Evolutionary conservation across 1,139 yeast genomes (phyloP).

Genomic region (Saccharomyces uvarum): DNA sequence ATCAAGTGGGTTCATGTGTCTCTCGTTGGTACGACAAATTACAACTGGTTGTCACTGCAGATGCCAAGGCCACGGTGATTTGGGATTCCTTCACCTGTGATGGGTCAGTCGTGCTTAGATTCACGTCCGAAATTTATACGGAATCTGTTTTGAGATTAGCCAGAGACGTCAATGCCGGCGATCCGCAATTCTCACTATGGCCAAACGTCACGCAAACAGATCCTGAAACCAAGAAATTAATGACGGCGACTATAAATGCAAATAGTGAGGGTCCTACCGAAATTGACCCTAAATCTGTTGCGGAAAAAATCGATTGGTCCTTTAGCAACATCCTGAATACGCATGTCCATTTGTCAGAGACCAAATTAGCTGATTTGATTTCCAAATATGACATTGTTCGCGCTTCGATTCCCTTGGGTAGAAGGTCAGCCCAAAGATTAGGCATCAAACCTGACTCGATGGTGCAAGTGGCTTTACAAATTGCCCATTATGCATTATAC

Average conservation of each 20-base stretch:
- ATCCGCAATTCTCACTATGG: conserved; percentile 51
- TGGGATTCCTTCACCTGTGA: conserved; percentile 77
- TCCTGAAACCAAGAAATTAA: conserved; percentile 30
- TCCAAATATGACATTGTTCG: conserved; percentile 59
- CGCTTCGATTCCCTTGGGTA: conserved; percentile 37
- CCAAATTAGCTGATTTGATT: conserved; percentile 66
- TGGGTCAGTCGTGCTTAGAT: conserved; percentile 66
- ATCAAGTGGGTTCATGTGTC: conserved; percentile 68
- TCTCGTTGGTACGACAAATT: conserved; percentile 76
- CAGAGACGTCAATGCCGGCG: conserved; percentile 61
- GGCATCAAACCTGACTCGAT: conserved; percentile 58
- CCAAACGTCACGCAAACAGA: conserved; percentile 35
- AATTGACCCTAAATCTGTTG: conserved; percentile 35
- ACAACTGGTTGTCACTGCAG: conserved; percentile 59
- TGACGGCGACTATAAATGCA: conserved; percentile 7
- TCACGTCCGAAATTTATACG: conserved; percentile 66
- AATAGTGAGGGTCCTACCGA: conserved; percentile 10
- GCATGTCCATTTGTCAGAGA: conserved; percentile 56
- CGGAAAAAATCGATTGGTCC: conserved; percentile 41
- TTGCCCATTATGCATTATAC: conserved; percentile 64
- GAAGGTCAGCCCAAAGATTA: conserved; percentile 43
- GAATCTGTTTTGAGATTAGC: conserved; percentile 68
- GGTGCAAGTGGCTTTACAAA: conserved; percentile 59
- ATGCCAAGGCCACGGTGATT: conserved; percentile 67
- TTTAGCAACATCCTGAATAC: conserved; percentile 44